Conservation (phyloP, 495 filamentous ascomycete genomes). For the Cladorrhinum samala region DNA sequence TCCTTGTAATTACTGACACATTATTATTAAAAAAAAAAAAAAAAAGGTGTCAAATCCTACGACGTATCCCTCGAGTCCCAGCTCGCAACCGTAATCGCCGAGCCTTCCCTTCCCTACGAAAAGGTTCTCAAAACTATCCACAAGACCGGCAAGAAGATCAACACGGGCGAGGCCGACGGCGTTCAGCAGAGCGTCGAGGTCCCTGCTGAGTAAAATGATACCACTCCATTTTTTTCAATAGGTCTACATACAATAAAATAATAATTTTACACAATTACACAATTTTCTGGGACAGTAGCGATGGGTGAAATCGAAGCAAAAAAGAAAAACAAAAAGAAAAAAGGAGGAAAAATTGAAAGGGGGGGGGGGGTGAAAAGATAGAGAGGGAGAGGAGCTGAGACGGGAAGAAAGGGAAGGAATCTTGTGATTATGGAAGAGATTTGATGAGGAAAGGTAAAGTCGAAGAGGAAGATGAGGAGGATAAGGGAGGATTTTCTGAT, state of each 20-base stretch:
- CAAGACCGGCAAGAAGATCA: slow-evolving; percentile 94
- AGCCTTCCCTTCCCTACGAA: slow-evolving; percentile 59
- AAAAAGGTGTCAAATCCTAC: slow-evolving; percentile 74
- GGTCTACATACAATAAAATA: too few species aligned
- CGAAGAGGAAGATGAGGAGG: too few species aligned
- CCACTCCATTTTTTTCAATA: too few species aligned
- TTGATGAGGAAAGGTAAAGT: too few species aligned
- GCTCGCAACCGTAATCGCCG: slow-evolving; percentile 65
- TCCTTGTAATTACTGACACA: too few species aligned
- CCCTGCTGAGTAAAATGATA: slow-evolving; percentile 20
- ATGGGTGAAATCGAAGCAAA: background rate
- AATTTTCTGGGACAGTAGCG: slow-evolving; percentile 2
- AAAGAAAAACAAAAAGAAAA: background rate
- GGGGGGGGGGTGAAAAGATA: background rate
- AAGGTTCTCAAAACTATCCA: slow-evolving; percentile 80
- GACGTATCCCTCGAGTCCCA: slow-evolving; percentile 81
- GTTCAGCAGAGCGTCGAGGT: slow-evolving; percentile 42
- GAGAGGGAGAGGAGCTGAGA: too few species aligned
- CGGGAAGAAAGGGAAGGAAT: too few species aligned
- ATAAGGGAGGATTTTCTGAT: too few species aligned
- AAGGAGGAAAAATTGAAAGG: background rate
- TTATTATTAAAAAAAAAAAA: background rate
- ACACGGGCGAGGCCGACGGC: slow-evolving; percentile 58
- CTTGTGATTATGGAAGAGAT: too few species aligned
- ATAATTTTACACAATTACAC: too few species aligned